Evolutionary conservation across 2,329 filamentous ascomycete species (phyloP), one percentile per base, ranked within the genome.

Genomic region (Fusarium incarnatum): DNA sequence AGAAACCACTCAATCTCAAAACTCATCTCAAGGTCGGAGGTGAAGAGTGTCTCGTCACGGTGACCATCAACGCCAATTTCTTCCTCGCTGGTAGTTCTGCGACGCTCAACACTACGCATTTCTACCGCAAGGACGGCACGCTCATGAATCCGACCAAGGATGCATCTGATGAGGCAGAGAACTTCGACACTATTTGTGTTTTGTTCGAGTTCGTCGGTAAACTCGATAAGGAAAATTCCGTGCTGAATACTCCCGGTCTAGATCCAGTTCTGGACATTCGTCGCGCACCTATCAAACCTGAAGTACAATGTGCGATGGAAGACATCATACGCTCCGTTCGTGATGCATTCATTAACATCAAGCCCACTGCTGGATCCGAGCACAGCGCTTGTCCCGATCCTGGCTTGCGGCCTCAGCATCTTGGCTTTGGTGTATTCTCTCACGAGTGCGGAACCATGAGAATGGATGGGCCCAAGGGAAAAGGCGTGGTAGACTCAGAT

Each of bases 21-120:
- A 57, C 60, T 0, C 64, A 68, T 16, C 32, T 66, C 9, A 62
- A 59, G 5, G 55, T 71, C 1, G 68, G 50, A 0, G 68, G 47
- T 0, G 54, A 65, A 32, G 54, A 65, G 11, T 59, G 60, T 20
- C 59, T 71, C 1, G 34, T 71, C 25, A 71, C 67, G 0, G 67
- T 71, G 7, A 71, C 68, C 2, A 64, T 71, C 44, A 71, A 71
- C 4, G 68, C 68, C 2, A 71, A 68, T 15, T 71, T 68, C 32
- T 71, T 71, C 60, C 37, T 71, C 0, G 56, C 68, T 4, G 68
- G 68, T 23, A 71, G 60, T 28, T 71, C 68, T 9, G 68, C 68
- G 0, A 53, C 60, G 2, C 49, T 71, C 8, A 63, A 56, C 9
- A 71, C 68, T 1, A 68, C 68, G 0, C 67, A 71, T 12, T 71